phyloP scores from a whole-genome alignment of 495 filamentous ascomycete genomes.

The Neurospora sp. region DNA sequence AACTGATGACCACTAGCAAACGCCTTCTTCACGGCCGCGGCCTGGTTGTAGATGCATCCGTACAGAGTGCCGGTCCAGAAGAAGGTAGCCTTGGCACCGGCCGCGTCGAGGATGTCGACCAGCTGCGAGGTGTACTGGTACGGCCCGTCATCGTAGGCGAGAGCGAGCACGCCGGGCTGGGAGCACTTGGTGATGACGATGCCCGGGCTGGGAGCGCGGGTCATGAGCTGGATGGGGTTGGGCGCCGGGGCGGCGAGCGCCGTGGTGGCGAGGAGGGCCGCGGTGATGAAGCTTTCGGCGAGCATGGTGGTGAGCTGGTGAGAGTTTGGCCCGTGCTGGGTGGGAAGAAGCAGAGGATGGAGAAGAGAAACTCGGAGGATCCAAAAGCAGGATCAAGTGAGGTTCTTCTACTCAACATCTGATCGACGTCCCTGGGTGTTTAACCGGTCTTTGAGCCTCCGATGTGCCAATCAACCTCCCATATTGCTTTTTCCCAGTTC shows the following conservation, averaged over 20 bases:
- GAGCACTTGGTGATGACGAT: conserved; percentile 32
- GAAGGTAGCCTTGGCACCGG: conserved; percentile 49
- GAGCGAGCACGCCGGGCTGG: conserved; percentile 30
- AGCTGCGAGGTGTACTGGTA: conserved; percentile 55
- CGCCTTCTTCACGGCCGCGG: conserved; percentile 37
- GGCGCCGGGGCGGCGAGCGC: conserved; percentile 22
- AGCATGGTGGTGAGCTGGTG: conserved; percentile 16
- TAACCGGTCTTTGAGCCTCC: not conserved
- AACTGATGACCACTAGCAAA: conserved; percentile 41
- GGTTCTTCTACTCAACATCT: not conserved
- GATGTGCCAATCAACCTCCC: not conserved
- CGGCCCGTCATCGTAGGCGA: conserved; percentile 70
- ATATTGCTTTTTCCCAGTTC: not conserved
- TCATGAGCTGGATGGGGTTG: conserved; percentile 27
- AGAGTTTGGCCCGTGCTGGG: not conserved
- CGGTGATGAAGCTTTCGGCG: conserved; percentile 15
- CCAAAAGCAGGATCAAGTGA: not conserved
- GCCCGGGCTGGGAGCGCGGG: conserved; percentile 27
- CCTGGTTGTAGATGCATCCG: conserved; percentile 45
- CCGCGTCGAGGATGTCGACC: conserved; percentile 53
- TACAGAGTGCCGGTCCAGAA: conserved; percentile 48
- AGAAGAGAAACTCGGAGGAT: not conserved
- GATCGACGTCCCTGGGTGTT: not conserved
- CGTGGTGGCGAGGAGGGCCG: conserved; percentile 19
- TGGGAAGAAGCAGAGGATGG: not conserved